Evolutionary conservation across 2,329 filamentous ascomycete species (phyloP), one percentile per base, ranked within the genome.

Genomic region (Byssothecium circinans): DNA sequence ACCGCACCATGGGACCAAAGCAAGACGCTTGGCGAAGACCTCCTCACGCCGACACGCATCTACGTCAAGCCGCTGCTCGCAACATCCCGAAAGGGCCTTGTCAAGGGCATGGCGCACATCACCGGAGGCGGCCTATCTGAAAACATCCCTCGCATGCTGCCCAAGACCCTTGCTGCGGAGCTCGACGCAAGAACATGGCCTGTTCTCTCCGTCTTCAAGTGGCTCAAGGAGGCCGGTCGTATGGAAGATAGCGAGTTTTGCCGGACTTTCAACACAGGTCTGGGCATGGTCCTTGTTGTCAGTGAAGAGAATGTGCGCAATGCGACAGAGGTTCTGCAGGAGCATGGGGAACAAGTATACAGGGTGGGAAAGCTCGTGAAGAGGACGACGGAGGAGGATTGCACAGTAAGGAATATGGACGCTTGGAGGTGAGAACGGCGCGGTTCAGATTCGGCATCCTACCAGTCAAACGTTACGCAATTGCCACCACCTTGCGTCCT

Each of bases 71-170:
- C 87, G 27, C 75, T 95, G 18, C 81, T 97, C 8, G 80, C 84
- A 40, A 81, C 87, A 1, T 68, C 77, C 4, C 74, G 81, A 39
- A 78, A 80, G 54, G 75, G 79, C 8, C 76, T 90, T 33, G 79
- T 97, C 70, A 95, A 96, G 76, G 94, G 94, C 43, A 87, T 97
- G 71, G 88, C 94, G 10, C 94, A 99, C 74, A 97, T 99, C 75
- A 99, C 94, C 0, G 94, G 94, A 41, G 94, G 94, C 52, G 94
- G 94, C 10, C 81, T 99, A 17, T 79, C 87, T 15, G 94, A 99
- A 74, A 99, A 99, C 71, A 87, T 99, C 20, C 94, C 94, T 23
- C 86, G 94, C 56, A 95, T 95, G 88, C 80, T 99, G 15, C 94
- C 94, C 1, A 72, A 80, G 27, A 77, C 85, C 37, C 82, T 99